Base-by-base conservation (phyloP, 176 grass and related monocot genomes). In the Eleusine indica region DNA sequence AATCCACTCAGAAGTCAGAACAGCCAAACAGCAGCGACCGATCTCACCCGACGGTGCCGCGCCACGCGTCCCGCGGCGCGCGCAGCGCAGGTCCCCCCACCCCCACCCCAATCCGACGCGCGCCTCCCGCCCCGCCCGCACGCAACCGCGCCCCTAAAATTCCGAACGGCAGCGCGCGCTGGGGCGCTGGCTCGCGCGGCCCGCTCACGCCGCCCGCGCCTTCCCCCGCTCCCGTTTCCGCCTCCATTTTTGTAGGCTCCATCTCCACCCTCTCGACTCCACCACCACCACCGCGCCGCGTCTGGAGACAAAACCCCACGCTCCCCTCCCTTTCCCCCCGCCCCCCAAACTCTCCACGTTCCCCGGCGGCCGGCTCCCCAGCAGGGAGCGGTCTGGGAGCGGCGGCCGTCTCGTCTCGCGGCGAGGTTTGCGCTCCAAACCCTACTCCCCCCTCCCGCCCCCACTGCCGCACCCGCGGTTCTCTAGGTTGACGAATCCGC, bases 111-210 rank as follows among this genome's bases (percentile, higher is more conserved):
- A 35, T 37, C 48, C 29, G 4, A 28, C 52, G 83, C 40, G 13
- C 66, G 22, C 21, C 74, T 38, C 75, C 68, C 74, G 17, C 44
- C 38, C 60, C 72, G 15, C 53, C 22, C 73, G 64, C 78, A 21
- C 63, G 54, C 54, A 79, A 41, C 46, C 49, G 61, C 68, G 25
- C 37, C 46, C 28, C 42, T 56, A 22, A 64, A 89, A 71, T 78
- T 90, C 88, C 68, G 78, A 86, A 82, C 49, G 67, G 66, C 38
- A 86, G 83, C 73, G 88, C 88, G 88, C 78, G 83, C 83, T 28
- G 17, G 7, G 39, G 3, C 65, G 3, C 51, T 30, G 63, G 62
- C 52, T 41, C 71, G 25, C n/a, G 21, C 22, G n/a, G 6, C 40
- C 14, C 30, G 5, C 39, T 12, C 28, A 42, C 73, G 30, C 56